Conservation (phyloP, 2,329 filamentous ascomycete species). For the Fusarium buxicola region DNA sequence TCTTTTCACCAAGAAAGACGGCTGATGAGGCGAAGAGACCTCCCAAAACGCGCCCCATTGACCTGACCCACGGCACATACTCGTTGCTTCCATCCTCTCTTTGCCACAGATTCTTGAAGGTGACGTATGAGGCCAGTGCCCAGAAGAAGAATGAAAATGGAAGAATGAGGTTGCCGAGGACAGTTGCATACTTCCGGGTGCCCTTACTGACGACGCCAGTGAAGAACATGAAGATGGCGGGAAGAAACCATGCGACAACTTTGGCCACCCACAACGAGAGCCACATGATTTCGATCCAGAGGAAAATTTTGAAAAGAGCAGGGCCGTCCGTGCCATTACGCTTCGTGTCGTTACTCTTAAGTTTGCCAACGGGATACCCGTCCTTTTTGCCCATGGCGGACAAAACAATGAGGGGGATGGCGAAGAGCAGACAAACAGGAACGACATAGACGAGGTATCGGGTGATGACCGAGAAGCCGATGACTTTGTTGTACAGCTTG, state of each 20-base stretch:
- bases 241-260: conserved; percentile 70
- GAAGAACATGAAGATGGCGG: conserved; percentile 74
- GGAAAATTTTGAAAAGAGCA: conserved; percentile 70
- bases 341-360: conserved; percentile 5
- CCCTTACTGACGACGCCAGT: conserved; percentile 76
- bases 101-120: conserved; percentile 66
- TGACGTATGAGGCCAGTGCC: conserved; percentile 71
- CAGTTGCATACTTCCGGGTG: conserved; percentile 76
- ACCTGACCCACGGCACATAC: conserved; percentile 64
- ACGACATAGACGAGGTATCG: conserved; percentile 76
- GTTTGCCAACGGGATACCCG: conserved; percentile 29
- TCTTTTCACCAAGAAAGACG: conserved; percentile 80
- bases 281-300: conserved; percentile 78
- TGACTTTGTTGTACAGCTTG: conserved; percentile 71
- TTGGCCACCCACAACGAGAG: conserved; percentile 75
- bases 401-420: conserved; percentile 70
- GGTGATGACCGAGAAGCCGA: conserved; percentile 71
- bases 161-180: conserved; percentile 73
- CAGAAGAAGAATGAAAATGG: conserved; percentile 77
- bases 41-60: conserved; percentile 72
- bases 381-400: conserved; percentile 53
- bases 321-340: conserved; percentile 52
- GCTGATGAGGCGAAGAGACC: conserved; percentile 75
- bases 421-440: conserved; percentile 71
- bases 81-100: conserved; percentile 49